phyloP scores from a whole-genome alignment of 352 stramenopile genomes.

The Phytopythium delawarense region DNA sequence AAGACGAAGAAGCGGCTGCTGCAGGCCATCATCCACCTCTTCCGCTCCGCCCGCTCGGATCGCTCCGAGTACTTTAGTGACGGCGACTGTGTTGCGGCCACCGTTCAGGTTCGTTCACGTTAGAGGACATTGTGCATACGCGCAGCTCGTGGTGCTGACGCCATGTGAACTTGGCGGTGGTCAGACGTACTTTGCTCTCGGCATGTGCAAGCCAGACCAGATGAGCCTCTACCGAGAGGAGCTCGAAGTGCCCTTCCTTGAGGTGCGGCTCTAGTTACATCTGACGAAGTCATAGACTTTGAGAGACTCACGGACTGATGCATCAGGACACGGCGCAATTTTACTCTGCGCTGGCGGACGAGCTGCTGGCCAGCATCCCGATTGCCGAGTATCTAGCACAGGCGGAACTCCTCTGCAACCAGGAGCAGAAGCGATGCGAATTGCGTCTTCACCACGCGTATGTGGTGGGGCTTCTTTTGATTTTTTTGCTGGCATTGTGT shows the following conservation, averaged over 20 bases:
- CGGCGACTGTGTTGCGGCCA: constrained; percentile 58
- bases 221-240: constrained; percentile 82
- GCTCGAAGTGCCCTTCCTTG: constrained; percentile 65
- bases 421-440: constrained; percentile 81
- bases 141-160: neutral
- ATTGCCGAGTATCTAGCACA: constrained; percentile 76
- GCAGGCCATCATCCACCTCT: constrained; percentile 61
- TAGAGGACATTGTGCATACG: too few species aligned
- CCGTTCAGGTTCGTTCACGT: constrained; percentile 47
- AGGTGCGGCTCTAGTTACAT: constrained; percentile 19
- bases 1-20: constrained; percentile 70
- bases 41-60: constrained; percentile 42
- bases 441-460: constrained; percentile 70
- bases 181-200: constrained; percentile 77
- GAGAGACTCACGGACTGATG: neutral
- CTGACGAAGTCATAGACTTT: neutral
- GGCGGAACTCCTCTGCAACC: constrained; percentile 62
- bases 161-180: neutral
- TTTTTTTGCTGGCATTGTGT: neutral
- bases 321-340: constrained; percentile 57
- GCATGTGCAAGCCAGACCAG: constrained; percentile 67
- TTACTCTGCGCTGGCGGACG: constrained; percentile 60
- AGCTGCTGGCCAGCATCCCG: constrained; percentile 55
- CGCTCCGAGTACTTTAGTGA: constrained; percentile 68
- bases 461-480: constrained; percentile 9